Conservation (phyloP, 2,329 filamentous ascomycete genomes). For the Cladosporium sp. region DNA sequence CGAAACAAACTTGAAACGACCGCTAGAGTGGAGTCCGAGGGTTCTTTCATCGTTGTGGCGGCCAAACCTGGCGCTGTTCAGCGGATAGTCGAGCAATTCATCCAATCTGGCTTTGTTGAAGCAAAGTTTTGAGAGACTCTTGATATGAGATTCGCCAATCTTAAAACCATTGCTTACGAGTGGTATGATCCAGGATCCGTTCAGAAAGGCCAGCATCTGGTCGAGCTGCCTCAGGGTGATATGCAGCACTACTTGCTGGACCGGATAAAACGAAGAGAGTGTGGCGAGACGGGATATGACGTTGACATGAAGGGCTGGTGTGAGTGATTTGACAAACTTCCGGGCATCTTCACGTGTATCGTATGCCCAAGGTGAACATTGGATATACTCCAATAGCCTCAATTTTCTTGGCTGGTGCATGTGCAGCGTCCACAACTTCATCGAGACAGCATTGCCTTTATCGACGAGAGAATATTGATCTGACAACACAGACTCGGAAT, state of each 20-base stretch:
- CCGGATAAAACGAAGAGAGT: not conserved
- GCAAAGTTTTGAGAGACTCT: not conserved
- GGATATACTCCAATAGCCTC: no score
- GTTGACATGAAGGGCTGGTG: no score
- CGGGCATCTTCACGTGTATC: no score
- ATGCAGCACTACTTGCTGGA: not conserved
- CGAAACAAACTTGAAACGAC: no score
- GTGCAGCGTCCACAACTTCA: no score
- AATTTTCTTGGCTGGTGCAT: no score
- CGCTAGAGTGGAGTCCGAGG: not conserved
- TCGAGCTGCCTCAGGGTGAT: not conserved
- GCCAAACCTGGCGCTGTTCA: not conserved
- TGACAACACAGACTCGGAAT: no score
- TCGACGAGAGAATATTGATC: no score
- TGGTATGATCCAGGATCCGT: not conserved
- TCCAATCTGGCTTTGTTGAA: not conserved
- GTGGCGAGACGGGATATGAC: not conserved
- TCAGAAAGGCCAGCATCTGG: not conserved
- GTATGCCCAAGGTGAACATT: no score
- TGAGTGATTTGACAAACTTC: no score
- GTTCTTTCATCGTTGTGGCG: not conserved
- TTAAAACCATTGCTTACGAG: not conserved
- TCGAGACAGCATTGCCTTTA: no score
- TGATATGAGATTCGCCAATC: not conserved
- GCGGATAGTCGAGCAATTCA: not conserved